Percentiles rank a stretch among this genome's conserved stretches.
These are phyloP conservation scores for Chalara sp. DNA, from an alignment of 2,329 filamentous ascomycete species.

Conservation along the genomic window DNA sequence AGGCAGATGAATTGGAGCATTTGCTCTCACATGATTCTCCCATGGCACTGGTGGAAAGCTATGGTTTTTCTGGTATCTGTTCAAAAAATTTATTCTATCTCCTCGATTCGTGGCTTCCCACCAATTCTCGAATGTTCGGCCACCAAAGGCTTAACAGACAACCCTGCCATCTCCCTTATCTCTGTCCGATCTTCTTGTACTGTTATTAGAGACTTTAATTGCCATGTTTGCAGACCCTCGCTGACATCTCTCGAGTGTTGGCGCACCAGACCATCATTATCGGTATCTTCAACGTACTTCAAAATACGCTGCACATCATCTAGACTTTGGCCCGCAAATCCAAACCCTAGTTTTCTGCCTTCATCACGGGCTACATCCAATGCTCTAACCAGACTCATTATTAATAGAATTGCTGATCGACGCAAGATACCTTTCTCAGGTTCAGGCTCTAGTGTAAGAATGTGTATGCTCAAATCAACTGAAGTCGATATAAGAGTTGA, in stretches of 20 bases:
- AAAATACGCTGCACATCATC: slow-evolving; percentile 57
- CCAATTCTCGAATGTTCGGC: slow-evolving; percentile 4
- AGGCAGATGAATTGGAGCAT: no score
- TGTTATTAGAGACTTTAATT: slow-evolving; percentile 36
- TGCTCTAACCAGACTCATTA: slow-evolving; percentile 55
- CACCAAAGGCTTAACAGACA: slow-evolving; percentile 32
- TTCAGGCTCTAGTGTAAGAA: slow-evolving; percentile 56
- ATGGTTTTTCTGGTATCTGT: background rate
- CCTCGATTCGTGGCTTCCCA: slow-evolving; percentile 45
- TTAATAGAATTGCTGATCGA: slow-evolving; percentile 56
- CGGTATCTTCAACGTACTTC: slow-evolving; percentile 56
- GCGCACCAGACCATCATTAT: slow-evolving; percentile 61
- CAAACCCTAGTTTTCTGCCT: slow-evolving; percentile 43
- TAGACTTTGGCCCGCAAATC: slow-evolving; percentile 46
- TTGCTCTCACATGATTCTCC: no score
- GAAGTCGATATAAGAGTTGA: slow-evolving; percentile 44
- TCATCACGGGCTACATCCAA: slow-evolving; percentile 46
- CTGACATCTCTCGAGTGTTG: slow-evolving; percentile 61
- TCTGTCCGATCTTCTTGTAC: slow-evolving; percentile 13
- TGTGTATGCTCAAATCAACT: slow-evolving; percentile 55
- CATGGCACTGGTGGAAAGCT: no score
- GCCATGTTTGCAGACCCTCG: slow-evolving; percentile 59
- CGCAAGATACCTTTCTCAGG: slow-evolving; percentile 57
- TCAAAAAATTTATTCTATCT: slow-evolving; percentile 45
- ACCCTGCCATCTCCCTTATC: slow-evolving; percentile 34